These are phyloP conservation scores for Aspergillus wentii DNA, from an alignment of 495 filamentous ascomycete species.

Conservation along the genomic window DNA sequence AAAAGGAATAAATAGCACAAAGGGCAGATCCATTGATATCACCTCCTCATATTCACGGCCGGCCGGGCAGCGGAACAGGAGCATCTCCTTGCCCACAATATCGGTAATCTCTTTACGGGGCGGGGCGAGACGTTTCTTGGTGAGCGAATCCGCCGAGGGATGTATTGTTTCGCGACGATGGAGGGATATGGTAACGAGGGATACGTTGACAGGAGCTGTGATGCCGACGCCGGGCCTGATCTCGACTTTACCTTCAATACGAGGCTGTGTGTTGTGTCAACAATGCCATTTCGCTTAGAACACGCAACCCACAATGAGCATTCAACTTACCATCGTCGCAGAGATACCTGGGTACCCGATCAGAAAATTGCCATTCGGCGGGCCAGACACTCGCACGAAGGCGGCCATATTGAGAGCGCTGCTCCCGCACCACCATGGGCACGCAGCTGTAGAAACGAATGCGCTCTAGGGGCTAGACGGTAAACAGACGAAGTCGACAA, in stretches of 20 bases:
- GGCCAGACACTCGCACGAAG: slow-evolving; percentile 94
- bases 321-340: slow-evolving; percentile 76
- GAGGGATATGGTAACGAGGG: slow-evolving; percentile 89
- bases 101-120: slow-evolving; percentile 88
- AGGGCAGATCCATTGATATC: slow-evolving; percentile 95
- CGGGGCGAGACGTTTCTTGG: slow-evolving; percentile 87
- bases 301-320: background rate
- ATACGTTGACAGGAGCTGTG: slow-evolving; percentile 83
- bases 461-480: slow-evolving; percentile 25
- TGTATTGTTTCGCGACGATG: slow-evolving; percentile 95
- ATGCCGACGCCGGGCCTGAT: slow-evolving; percentile 80
- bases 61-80: slow-evolving; percentile 78
- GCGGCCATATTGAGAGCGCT: slow-evolving; percentile 62
- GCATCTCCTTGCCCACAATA: slow-evolving; percentile 91
- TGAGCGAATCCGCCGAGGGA: slow-evolving; percentile 86
- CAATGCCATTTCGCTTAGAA: background rate
- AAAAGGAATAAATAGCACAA: slow-evolving; percentile 95
- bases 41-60: slow-evolving; percentile 84
- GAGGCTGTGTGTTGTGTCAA: slow-evolving; percentile 54
- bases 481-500: slow-evolving; percentile 26
- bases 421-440: slow-evolving; percentile 42
- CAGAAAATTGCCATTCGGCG: slow-evolving; percentile 92
- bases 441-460: slow-evolving; percentile 26
- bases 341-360: slow-evolving; percentile 98
- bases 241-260: slow-evolving; percentile 97